Percentiles rank a stretch among this genome's conserved stretches.
Evolutionary conservation across 352 stramenopile species (phyloP).

Genomic region (Globisporangium sylvaticum): DNA sequence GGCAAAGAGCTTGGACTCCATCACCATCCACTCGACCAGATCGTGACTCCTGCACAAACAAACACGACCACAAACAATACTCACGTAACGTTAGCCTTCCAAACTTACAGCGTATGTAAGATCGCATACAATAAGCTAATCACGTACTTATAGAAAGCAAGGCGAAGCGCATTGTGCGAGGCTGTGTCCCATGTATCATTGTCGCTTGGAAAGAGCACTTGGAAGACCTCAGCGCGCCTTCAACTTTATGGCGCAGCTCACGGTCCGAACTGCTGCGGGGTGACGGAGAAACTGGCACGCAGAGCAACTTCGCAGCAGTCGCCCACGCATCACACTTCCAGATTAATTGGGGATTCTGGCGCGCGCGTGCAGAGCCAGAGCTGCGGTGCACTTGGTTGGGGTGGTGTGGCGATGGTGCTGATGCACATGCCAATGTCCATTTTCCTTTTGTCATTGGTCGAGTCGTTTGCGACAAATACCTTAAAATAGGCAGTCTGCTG

Average conservation of each 20-base stretch:
- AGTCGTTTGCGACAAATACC: too few species aligned
- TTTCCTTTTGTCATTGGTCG: too few species aligned
- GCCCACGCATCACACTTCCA: slow-evolving; percentile 94
- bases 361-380: slow-evolving; percentile 80
- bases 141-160: too few species aligned
- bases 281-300: slow-evolving; percentile 11
- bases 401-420: neutral
- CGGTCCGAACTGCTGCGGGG: neutral
- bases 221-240: slow-evolving; percentile 15
- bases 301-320: slow-evolving; percentile 59
- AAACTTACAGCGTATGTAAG: too few species aligned
- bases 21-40: slow-evolving; percentile 51
- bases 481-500: too few species aligned
- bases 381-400: neutral
- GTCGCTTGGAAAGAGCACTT: slow-evolving; percentile 9
- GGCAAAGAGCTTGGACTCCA: slow-evolving; percentile 42
- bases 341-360: slow-evolving; percentile 84
- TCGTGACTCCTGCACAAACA: slow-evolving; percentile 16
- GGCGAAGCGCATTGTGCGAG: slow-evolving; percentile 48
- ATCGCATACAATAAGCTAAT: too few species aligned
- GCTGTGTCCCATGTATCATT: too few species aligned
- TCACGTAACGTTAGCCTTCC: too few species aligned
- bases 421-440: neutral
- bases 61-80: neutral
- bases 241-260: neutral